These are phyloP conservation scores for Ambispora gerdemannii DNA, from an alignment of 192 early-diverging fungal species.

Conservation along the genomic window DNA sequence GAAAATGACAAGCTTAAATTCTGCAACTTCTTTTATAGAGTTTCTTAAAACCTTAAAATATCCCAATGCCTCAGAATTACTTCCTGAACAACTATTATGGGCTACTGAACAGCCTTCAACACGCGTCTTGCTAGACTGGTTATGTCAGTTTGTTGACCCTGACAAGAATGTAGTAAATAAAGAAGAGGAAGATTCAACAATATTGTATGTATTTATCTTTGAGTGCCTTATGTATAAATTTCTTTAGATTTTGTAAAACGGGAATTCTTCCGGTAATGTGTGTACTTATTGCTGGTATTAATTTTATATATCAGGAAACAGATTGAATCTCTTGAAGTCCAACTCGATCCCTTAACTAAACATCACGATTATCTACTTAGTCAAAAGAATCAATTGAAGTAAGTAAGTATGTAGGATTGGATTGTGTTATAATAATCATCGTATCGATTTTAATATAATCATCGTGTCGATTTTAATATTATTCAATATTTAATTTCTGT, in stretches of 20 bases:
- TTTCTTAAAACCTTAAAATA: conserved; percentile 6
- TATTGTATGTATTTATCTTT: background rate
- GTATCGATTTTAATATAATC: too few species aligned
- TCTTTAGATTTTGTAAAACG: too few species aligned
- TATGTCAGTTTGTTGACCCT: conserved; percentile 21
- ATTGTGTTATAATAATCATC: too few species aligned
- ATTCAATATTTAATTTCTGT: background rate
- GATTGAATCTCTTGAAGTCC: background rate
- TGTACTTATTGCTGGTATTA: background rate
- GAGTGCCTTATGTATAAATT: too few species aligned
- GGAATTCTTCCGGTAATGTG: too few species aligned
- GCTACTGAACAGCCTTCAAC: conserved; percentile 5
- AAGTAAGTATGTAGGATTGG: too few species aligned
- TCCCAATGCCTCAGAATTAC: conserved; percentile 18
- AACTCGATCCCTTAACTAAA: background rate
- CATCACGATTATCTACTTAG: background rate
- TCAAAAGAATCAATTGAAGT: background rate
- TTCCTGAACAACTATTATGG: conserved; percentile 26
- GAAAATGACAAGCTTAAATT: too few species aligned
- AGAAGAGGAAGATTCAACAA: background rate
- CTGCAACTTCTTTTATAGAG: conserved; percentile 3
- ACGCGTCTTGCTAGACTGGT: conserved; percentile 16
- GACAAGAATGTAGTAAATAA: conserved; percentile 27
- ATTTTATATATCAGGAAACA: background rate
- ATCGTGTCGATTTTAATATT: background rate